Evolutionary conservation across 1,284 basidiomycete genomes (phyloP), one percentile per base, ranked within the genome.

Genomic region (Somion occarium): DNA sequence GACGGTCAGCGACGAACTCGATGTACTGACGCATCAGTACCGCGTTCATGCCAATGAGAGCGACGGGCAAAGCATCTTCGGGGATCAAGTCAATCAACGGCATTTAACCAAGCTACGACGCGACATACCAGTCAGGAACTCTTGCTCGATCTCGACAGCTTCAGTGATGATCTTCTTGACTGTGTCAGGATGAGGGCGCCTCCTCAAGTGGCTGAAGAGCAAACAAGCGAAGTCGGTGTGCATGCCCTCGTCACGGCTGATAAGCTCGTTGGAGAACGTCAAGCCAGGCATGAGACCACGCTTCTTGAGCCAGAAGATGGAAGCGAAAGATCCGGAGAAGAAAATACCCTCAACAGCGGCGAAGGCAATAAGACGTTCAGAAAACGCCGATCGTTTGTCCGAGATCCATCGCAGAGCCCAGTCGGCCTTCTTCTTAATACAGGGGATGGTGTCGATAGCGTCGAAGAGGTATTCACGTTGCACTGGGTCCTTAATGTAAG

Each of bases 241-340:
- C 77, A 98, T 88, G 51, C 96, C 96, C 73, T 99, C 96, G 65
- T 99, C 96, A 43, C 95, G 88, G 51, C 91, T 94, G 71, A 98
- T 99, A 66, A 98, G 84, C 73, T 96, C 92, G 68, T 98, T 98
- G 43, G 96, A 98, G 73, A 95, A 97, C 0, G 94, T 96, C 44
- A 98, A 79, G 41, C 96, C 96, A 46, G 95, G 96, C 96, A 98
- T 98, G 43, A 98, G 78, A 43, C 96, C 96, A 47, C 96, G 89
- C 76, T 98, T 98, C 84, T 98, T 98, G 64, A 99, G 72, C 96
- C 96, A 98, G 70, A 98, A 98, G 70, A 98, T 95, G 38, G 93
- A 89, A 0, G 95, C 90, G 60, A 93, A 94, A 2, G 90, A 91
- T 15, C 93, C 93, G 0, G 93, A 97, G 75, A 99, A 98, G 76